Evolutionary conservation across 2,329 filamentous ascomycete genomes (phyloP), one percentile per base, ranked within the genome.

Genomic region (Curvularia verruculosa): DNA sequence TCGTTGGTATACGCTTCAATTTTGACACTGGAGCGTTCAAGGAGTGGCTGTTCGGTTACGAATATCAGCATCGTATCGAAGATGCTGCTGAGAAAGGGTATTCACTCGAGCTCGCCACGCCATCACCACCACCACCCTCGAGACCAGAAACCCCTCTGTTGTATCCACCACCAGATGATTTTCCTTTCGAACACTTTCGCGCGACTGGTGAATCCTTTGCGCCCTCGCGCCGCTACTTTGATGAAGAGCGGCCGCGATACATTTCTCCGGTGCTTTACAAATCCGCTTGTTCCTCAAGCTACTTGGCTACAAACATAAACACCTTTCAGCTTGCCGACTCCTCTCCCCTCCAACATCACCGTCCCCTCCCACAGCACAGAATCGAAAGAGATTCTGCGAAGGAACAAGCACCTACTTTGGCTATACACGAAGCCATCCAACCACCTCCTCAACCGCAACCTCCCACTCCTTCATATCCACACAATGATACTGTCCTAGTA

Each of bases 121-220:
- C 26, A 12, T n/a, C 31, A 7, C 44, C 52, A 36, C 36, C 5
- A n/a, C 26, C 15, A 5, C 43, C 10, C 2, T 39, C 34, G 1
- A 23, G 28, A 3, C 21, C 31, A 21, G 1, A 4, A 12, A 15
- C 34, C 34, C 15, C 29, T 26, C 1, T 19, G 23, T 1, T 26
- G n/a, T 36, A 21, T 24, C 39, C 54, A 1, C 19, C 50, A 6
- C 50, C 31, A 9, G 24, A 12, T 6, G 26, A 28, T 1, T 46
- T 41, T 19, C 39, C 50, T 18, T 60, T 49, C 39, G 29, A 51
- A 3, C 37, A 52, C 31, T 52, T 60, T 44, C 34, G 26, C 12
- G 58, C 29, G 2, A 60, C 58, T 5, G 51, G 54, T 2, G 50
- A 58, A 13, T 51, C 54, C 1, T 58, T 52, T 18, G 37, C 26